Conservation (phyloP, 495 filamentous ascomycete genomes). For the Aspergillus taichungensis region DNA sequence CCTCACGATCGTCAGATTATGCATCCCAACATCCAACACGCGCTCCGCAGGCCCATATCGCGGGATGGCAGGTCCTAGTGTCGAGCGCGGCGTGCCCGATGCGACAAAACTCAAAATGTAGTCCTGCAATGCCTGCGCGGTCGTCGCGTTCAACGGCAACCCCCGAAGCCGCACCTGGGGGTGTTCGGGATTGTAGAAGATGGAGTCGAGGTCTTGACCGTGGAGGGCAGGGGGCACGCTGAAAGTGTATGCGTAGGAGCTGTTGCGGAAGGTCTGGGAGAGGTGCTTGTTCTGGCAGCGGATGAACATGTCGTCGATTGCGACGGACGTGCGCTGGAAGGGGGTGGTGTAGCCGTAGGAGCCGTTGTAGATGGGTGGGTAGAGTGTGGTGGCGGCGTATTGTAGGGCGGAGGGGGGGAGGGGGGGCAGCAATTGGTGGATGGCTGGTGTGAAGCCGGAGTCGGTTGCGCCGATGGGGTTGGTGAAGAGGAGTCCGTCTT, state of each 20-base stretch:
- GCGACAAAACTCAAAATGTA: slow-evolving; percentile 50
- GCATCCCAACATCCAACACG: slow-evolving; percentile 33
- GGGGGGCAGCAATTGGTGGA: slow-evolving; percentile 28
- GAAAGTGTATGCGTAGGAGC: slow-evolving; percentile 53
- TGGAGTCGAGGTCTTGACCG: slow-evolving; percentile 53
- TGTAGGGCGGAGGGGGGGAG: slow-evolving; percentile 33
- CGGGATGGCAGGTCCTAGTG: slow-evolving; percentile 30
- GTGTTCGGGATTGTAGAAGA: slow-evolving; percentile 38
- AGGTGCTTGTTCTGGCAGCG: slow-evolving; percentile 53
- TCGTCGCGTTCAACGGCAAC: slow-evolving; percentile 20
- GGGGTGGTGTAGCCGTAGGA: slow-evolving; percentile 32
- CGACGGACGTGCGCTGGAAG: slow-evolving; percentile 25
- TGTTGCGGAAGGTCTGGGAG: slow-evolving; percentile 38
- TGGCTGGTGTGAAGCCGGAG: slow-evolving; percentile 36
- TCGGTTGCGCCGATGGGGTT: slow-evolving; percentile 42
- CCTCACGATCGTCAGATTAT: slow-evolving; percentile 27
- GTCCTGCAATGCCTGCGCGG: slow-evolving; percentile 49
- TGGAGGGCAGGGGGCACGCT: slow-evolving; percentile 46
- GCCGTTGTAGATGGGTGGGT: slow-evolving; percentile 53
- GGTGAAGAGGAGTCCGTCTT: slow-evolving; percentile 45
- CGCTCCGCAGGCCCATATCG: slow-evolving; percentile 28
- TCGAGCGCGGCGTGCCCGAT: slow-evolving; percentile 36
- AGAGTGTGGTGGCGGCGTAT: slow-evolving; percentile 41
- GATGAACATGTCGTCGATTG: slow-evolving; percentile 41
- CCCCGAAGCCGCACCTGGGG: not conserved